Evolutionary conservation across 1,284 basidiomycete genomes (phyloP).

Genomic region (Acaromyces ingoldii): DNA sequence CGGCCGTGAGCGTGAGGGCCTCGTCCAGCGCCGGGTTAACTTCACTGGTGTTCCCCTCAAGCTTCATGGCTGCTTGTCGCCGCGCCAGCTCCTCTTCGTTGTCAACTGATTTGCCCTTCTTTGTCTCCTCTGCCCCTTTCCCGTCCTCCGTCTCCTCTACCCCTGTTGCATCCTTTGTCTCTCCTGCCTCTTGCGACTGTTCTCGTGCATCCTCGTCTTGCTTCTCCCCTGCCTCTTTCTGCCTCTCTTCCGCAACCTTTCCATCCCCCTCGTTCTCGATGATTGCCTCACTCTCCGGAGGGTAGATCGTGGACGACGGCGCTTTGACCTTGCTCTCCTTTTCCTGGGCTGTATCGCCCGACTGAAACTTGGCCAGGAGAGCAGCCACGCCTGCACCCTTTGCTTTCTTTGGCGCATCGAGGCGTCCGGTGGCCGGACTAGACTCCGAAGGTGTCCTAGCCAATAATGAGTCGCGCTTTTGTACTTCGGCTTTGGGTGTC

Average conservation of each 20-base stretch:
- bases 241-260: neutral
- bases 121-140: neutral
- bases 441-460: neutral
- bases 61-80: neutral
- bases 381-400: conserved; percentile 5
- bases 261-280: neutral
- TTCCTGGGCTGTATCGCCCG: too few species aligned
- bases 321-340: too few species aligned
- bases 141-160: neutral
- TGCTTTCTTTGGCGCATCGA: neutral
- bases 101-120: neutral
- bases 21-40: conserved; percentile 3
- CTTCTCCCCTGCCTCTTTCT: too few species aligned
- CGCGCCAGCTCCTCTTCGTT: neutral
- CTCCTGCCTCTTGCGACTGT: too few species aligned
- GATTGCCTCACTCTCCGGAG: neutral
- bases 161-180: neutral
- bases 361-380: neutral
- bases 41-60: conserved; percentile 3
- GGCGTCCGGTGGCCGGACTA: neutral
- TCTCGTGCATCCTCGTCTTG: too few species aligned
- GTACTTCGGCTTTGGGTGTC: neutral
- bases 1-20: neutral
- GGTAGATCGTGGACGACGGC: neutral
- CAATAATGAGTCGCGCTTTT: neutral